A percentile compares a stretch with the other conserved stretches of the same genome.
Conservation (phyloP, 2,329 filamentous ascomycete genomes). For the Calonectria fujianensis region DNA sequence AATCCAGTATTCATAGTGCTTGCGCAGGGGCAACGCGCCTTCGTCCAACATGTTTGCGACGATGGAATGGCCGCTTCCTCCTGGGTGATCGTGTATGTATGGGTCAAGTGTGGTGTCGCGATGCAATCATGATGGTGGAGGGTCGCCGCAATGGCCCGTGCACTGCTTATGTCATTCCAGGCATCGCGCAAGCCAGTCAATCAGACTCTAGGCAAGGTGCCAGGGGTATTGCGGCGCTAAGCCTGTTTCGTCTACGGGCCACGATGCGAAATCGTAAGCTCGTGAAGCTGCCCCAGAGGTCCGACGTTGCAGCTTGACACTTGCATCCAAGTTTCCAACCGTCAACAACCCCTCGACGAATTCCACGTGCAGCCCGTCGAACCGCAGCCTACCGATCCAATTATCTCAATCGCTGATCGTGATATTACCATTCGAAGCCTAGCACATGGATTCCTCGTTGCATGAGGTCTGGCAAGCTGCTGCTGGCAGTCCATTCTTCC, state of each 20-base stretch:
- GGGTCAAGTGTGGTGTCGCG: constrained; percentile 41
- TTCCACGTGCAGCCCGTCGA: constrained; percentile 17
- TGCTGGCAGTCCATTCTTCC: constrained; percentile 88
- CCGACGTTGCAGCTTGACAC: constrained; percentile 45
- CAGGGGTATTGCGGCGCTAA: constrained; percentile 53
- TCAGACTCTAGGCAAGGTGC: constrained; percentile 1
- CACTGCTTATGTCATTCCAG: constrained; percentile 57
- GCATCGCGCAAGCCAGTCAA: constrained; percentile 1
- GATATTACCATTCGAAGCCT: constrained; percentile 32
- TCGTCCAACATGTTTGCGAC: constrained; percentile 53
- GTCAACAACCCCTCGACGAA: constrained; percentile 19
- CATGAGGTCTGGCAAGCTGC: constrained; percentile 96
- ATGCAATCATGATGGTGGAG: constrained; percentile 52
- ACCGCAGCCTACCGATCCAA: background rate
- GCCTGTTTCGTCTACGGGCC: constrained; percentile 57
- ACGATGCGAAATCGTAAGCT: constrained; percentile 59
- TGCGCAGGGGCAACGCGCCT: constrained; percentile 37
- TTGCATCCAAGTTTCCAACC: constrained; percentile 40
- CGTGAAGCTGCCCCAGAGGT: constrained; percentile 53
- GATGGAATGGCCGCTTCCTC: constrained; percentile 25
- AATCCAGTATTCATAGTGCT: background rate
- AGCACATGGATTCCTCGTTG: constrained; percentile 86
- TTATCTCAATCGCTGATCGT: background rate
- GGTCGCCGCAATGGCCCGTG: constrained; percentile 50
- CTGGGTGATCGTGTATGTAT: constrained; percentile 17